These are phyloP conservation scores for Fusarium pininemorale DNA, from an alignment of 2,329 filamentous ascomycete genomes.

Conservation along the genomic window DNA sequence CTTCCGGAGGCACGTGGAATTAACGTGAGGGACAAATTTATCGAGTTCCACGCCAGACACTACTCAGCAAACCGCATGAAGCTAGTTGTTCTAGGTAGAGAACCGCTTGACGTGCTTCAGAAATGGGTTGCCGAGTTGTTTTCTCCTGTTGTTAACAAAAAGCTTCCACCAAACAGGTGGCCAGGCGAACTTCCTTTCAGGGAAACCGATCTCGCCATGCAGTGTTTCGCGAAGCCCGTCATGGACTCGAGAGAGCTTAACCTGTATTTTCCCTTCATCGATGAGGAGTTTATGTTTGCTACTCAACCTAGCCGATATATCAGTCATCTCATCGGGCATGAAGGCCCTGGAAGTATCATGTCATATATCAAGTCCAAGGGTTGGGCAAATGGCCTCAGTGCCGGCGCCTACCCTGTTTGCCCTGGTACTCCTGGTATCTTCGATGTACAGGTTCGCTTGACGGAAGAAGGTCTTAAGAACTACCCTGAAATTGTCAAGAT, in stretches of 20 bases:
- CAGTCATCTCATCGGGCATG: constrained; percentile 89
- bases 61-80: constrained; percentile 96
- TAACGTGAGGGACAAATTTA: constrained; percentile 89
- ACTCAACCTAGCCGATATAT: constrained; percentile 87
- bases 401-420: constrained; percentile 79
- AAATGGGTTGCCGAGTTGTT: constrained; percentile 87
- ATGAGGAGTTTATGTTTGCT: constrained; percentile 82
- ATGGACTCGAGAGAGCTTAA: constrained; percentile 86
- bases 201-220: constrained; percentile 64
- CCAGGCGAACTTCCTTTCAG: constrained; percentile 60
- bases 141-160: constrained; percentile 81
- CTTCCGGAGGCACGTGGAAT: constrained; percentile 81
- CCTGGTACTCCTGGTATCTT: constrained; percentile 82
- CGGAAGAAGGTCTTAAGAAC: constrained; percentile 81
- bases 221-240: constrained; percentile 89
- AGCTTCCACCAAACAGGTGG: constrained; percentile 71
- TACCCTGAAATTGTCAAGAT: constrained; percentile 85
- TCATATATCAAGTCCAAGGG: constrained; percentile 90
- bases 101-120: constrained; percentile 83
- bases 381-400: constrained; percentile 85
- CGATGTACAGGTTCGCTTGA: constrained; percentile 80
- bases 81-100: constrained; percentile 83
- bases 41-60: constrained; percentile 87
- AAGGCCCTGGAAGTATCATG: constrained; percentile 91
- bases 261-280: constrained; percentile 84